phyloP scores from a whole-genome alignment of 768 basidiomycete genomes.

The Auricularia sp. region DNA sequence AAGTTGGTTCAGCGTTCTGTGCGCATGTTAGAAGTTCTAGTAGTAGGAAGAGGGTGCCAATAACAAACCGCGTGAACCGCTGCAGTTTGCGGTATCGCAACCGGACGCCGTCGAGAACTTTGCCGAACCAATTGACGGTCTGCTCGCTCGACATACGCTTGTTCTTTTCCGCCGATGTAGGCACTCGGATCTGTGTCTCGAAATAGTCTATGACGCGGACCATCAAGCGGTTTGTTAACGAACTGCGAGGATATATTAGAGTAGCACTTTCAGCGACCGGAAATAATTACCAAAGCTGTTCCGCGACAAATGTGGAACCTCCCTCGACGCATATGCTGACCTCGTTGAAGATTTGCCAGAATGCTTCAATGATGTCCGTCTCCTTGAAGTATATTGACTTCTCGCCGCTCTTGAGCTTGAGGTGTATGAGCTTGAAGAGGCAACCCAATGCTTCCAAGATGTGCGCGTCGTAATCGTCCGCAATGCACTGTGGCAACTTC shows the following conservation, averaged over 20 bases:
- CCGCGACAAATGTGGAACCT: constrained; percentile 85
- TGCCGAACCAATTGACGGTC: constrained; percentile 80
- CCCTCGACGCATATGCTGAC: constrained; percentile 81
- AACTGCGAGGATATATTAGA: constrained; percentile 35
- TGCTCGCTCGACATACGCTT: constrained; percentile 69
- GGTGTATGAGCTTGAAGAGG: constrained; percentile 91
- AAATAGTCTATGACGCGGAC: constrained; percentile 90
- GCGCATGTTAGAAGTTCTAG: constrained; percentile 4
- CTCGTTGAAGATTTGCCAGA: constrained; percentile 91
- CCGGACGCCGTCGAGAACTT: constrained; percentile 86
- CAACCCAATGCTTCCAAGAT: constrained; percentile 78
- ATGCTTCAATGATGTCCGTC: constrained; percentile 93
- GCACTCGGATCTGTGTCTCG: constrained; percentile 75
- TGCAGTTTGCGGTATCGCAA: constrained; percentile 89
- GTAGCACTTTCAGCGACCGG: not conserved
- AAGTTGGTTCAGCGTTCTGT: constrained; percentile 64
- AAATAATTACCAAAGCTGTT: constrained; percentile 77
- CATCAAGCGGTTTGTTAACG: constrained; percentile 86
- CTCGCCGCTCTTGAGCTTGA: constrained; percentile 88
- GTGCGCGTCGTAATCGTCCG: constrained; percentile 81
- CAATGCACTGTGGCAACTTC: constrained; percentile 81
- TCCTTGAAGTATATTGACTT: constrained; percentile 96
- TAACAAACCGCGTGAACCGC: constrained; percentile 71
- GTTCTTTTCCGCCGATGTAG: constrained; percentile 25
- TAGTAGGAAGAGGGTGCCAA: constrained; percentile 1